Evolutionary conservation across 2,329 filamentous ascomycete species (phyloP).

Genomic region (Fusarium pseudograminearum): DNA sequence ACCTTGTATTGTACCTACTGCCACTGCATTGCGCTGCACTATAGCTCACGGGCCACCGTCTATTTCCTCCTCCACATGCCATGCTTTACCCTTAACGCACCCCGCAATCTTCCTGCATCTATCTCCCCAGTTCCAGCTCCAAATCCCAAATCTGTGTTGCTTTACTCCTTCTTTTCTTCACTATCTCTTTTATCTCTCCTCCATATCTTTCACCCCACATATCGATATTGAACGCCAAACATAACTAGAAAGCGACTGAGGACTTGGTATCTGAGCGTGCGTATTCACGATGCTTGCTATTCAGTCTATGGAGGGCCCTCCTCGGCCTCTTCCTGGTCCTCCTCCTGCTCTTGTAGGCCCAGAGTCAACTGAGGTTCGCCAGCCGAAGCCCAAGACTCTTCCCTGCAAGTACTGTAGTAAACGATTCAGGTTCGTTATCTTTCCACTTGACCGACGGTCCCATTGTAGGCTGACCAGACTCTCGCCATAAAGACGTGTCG

Average conservation of each 20-base stretch:
- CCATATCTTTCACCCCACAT: slow-evolving; percentile 38
- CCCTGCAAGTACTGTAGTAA: slow-evolving; percentile 74
- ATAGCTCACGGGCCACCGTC: slow-evolving; percentile 45
- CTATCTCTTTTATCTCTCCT: slow-evolving; percentile 34
- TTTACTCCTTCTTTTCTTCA: slow-evolving; percentile 31
- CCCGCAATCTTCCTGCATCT: slow-evolving; percentile 48
- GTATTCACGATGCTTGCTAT: slow-evolving; percentile 63
- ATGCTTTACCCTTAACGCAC: slow-evolving; percentile 46
- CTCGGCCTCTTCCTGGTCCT: slow-evolving; percentile 48
- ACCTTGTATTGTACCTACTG: slow-evolving; percentile 1
- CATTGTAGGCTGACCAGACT: slow-evolving; percentile 36
- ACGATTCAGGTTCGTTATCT: slow-evolving; percentile 66
- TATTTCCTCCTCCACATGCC: slow-evolving; percentile 47
- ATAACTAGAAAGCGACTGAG: slow-evolving; percentile 19
- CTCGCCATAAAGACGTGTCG: slow-evolving; percentile 64
- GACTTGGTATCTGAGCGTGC: slow-evolving; percentile 34
- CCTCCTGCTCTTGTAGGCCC: slow-evolving; percentile 50
- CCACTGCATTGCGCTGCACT: not conserved
- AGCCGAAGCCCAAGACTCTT: slow-evolving; percentile 71
- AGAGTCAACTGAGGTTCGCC: slow-evolving; percentile 64
- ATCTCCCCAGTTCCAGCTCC: slow-evolving; percentile 48
- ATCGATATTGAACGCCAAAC: slow-evolving; percentile 20
- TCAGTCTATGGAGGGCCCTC: slow-evolving; percentile 64
- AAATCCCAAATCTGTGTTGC: slow-evolving; percentile 32
- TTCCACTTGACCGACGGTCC: slow-evolving; percentile 16